Percentiles rank a stretch among this genome's conserved stretches.
Conservation (phyloP, 495 filamentous ascomycete genomes). For the Talaromyces proteolyticus region DNA sequence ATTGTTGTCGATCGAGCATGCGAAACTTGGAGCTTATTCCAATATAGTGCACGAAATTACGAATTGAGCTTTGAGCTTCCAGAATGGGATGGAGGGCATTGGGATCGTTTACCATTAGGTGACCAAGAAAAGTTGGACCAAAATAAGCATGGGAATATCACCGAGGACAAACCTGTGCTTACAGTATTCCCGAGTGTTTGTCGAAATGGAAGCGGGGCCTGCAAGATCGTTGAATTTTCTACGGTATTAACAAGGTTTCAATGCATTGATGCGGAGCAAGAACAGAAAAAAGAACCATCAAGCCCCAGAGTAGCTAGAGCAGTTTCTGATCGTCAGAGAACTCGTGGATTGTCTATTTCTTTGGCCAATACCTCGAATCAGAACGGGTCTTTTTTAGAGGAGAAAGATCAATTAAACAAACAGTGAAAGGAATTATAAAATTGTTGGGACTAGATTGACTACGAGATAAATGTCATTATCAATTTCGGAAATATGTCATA, state of each 20-base stretch:
- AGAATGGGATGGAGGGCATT: conserved; percentile 8
- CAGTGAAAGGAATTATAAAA: neutral
- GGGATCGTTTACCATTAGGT: conserved; percentile 8
- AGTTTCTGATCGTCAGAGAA: neutral
- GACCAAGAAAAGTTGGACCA: conserved; percentile 1
- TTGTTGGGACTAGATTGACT: conserved; percentile 1
- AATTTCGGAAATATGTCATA: too few relatives aligned
- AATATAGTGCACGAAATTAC: conserved; percentile 9
- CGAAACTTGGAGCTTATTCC: conserved; percentile 12
- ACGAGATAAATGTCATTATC: too few relatives aligned
- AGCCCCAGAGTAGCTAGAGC: conserved; percentile 1
- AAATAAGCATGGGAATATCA: neutral
- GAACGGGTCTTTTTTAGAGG: conserved; percentile 5
- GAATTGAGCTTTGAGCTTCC: conserved; percentile 15
- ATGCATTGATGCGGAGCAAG: neutral
- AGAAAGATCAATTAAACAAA: neutral
- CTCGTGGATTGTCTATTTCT: conserved; percentile 3
- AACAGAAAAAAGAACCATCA: conserved; percentile 1
- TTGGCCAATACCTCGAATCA: neutral
- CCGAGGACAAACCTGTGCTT: conserved; percentile 7
- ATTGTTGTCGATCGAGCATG: conserved; percentile 13
- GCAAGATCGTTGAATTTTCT: conserved; percentile 2
- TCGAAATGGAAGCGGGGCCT: conserved; percentile 4
- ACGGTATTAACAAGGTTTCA: conserved; percentile 4
- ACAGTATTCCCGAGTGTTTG: conserved; percentile 12